Conservation (phyloP, 1,284 basidiomycete species). For the Fomitopsis pinicola region DNA sequence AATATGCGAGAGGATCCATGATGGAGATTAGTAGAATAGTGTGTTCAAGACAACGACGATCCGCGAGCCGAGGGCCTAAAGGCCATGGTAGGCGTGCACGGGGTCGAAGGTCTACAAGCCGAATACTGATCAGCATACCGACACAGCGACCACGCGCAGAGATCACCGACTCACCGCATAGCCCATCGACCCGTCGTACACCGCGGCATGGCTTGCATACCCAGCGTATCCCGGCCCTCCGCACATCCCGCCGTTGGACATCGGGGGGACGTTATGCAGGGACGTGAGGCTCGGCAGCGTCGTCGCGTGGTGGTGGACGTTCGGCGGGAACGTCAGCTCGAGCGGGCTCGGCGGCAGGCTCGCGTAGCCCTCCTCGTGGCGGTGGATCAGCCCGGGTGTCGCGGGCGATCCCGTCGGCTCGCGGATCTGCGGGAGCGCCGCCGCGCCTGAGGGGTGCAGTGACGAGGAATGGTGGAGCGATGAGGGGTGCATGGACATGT, state of each 20-base stretch:
- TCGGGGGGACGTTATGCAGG: background rate
- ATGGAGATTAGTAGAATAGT: background rate
- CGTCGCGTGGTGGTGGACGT: constrained; percentile 1
- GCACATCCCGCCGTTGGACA: background rate
- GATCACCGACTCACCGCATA: background rate
- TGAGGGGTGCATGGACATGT: constrained; percentile 9
- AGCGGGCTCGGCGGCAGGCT: constrained; percentile 28
- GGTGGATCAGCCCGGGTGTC: constrained; percentile 21
- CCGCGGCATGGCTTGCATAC: background rate
- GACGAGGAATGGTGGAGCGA: constrained; percentile 4
- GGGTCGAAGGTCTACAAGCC: background rate
- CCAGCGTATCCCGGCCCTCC: background rate
- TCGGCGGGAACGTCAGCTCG: constrained; percentile 18
- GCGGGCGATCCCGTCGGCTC: constrained; percentile 8
- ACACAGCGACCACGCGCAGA: background rate
- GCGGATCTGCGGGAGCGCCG: constrained; percentile 3
- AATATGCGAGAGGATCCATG: background rate
- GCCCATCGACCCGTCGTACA: background rate
- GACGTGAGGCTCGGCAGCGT: constrained; percentile 2
- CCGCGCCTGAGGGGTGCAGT: background rate
- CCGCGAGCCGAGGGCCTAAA: background rate
- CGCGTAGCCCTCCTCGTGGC: constrained; percentile 26
- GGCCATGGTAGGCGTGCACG: background rate
- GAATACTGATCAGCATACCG: background rate
- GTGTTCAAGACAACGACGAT: background rate